These are phyloP conservation scores for Brassica rapa DNA, from an alignment of 345 rosid species.

Conservation along the genomic window DNA sequence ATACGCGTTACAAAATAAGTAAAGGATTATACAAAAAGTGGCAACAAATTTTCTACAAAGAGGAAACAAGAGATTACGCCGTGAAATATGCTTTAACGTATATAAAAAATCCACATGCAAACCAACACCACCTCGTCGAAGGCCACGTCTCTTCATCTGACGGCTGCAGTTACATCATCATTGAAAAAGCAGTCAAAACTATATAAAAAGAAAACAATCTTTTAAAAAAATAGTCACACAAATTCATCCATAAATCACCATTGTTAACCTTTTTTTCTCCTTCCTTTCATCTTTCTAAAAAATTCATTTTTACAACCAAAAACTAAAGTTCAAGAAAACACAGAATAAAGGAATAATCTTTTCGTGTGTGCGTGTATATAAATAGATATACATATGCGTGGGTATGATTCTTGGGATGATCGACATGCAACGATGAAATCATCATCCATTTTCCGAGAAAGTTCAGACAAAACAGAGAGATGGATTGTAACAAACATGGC, in stretches of 20 bases:
- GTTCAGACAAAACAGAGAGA: constrained; percentile 44
- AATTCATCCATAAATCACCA: not conserved
- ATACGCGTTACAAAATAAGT: constrained; percentile 13
- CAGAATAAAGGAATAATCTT: not conserved
- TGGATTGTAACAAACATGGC: constrained; percentile 38
- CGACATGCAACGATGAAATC: constrained; percentile 45
- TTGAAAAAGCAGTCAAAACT: not conserved
- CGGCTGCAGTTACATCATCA: constrained; percentile 33
- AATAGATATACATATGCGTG: not conserved
- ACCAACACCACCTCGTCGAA: not conserved
- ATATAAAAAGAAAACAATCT: not conserved
- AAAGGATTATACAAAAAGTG: not conserved
- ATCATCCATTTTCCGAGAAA: constrained; percentile 32
- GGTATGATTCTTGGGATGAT: constrained; percentile 33
- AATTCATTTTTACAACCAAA: constrained; percentile 10
- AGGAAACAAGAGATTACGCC: constrained; percentile 34
- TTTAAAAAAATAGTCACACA: not conserved
- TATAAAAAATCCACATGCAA: constrained; percentile 30
- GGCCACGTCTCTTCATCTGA: constrained; percentile 31
- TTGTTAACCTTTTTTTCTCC: not conserved
- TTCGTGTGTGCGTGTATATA: not conserved
- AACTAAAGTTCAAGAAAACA: constrained; percentile 2
- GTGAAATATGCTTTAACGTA: constrained; percentile 27
- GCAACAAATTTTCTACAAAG: constrained; percentile 23
- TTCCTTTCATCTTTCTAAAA: not conserved